Evolutionary conservation across 495 filamentous ascomycete species (phyloP).

Genomic region (Hyaloscypha finlandica): DNA sequence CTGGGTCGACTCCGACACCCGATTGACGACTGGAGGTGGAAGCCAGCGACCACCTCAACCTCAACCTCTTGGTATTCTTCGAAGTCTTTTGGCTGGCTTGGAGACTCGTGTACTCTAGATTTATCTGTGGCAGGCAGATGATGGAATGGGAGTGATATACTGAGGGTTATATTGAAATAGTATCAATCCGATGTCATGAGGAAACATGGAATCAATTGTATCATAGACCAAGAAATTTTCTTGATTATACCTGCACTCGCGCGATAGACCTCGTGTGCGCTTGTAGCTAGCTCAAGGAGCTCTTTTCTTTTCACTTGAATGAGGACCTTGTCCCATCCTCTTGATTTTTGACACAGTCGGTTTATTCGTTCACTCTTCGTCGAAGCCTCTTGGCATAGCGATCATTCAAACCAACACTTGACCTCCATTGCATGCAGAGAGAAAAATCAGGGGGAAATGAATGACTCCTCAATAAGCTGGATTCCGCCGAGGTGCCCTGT

Average conservation of each 20-base stretch:
- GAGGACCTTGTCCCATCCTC: background rate
- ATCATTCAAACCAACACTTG: too few species aligned
- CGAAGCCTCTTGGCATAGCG: too few species aligned
- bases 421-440: too few species aligned
- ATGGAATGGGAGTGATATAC: slow-evolving; percentile 3
- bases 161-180: slow-evolving; percentile 5
- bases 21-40: background rate
- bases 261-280: background rate
- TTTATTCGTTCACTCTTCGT: background rate
- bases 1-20: background rate
- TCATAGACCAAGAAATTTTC: background rate
- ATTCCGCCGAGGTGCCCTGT: too few species aligned
- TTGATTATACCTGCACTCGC: background rate
- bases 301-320: background rate
- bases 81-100: slow-evolving; percentile 13
- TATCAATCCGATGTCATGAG: slow-evolving; percentile 26
- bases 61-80: slow-evolving; percentile 4
- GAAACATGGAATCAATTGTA: slow-evolving; percentile 11
- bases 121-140: slow-evolving; percentile 21
- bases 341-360: background rate
- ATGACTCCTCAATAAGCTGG: too few species aligned
- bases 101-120: slow-evolving; percentile 13
- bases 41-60: background rate
- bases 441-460: too few species aligned
- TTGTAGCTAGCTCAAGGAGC: background rate